These are phyloP conservation scores for Malus hybrid DNA, from an alignment of 331 rosid species.

Conservation along the genomic window DNA sequence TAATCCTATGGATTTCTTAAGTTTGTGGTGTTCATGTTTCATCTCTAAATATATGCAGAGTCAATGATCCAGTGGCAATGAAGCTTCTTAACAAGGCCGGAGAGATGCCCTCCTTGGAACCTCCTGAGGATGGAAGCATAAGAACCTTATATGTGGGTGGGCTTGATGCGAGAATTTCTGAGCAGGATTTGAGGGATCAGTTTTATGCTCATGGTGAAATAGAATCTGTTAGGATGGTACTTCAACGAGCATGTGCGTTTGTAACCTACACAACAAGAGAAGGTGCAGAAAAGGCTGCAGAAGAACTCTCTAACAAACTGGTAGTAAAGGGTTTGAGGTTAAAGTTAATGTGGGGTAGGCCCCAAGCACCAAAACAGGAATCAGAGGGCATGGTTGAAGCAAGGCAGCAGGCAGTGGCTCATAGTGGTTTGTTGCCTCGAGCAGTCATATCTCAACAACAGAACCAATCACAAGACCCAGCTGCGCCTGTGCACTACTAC, in stretches of 20 bases:
- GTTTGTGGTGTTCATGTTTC: background rate
- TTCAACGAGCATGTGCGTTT: conserved; percentile 89
- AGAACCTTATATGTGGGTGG: conserved; percentile 91
- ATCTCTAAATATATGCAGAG: conserved; percentile 38
- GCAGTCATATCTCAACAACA: conserved; percentile 97
- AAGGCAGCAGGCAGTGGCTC: conserved; percentile 71
- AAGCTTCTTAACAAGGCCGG: conserved; percentile 98
- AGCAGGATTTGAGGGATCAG: conserved; percentile 88
- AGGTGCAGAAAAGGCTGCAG: conserved; percentile 94
- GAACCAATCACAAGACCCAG: conserved; percentile 52
- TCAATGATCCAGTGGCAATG: conserved; percentile 92
- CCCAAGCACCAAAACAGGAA: conserved; percentile 77
- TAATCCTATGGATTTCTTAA: background rate
- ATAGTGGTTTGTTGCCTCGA: conserved; percentile 81
- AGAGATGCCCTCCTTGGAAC: conserved; percentile 86
- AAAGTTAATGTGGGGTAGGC: conserved; percentile 98
- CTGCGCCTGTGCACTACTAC: conserved; percentile 52
- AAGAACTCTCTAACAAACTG: conserved; percentile 83
- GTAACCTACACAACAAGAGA: conserved; percentile 89
- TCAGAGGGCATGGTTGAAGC: conserved; percentile 67
- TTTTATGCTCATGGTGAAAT: conserved; percentile 97
- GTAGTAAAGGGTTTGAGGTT: conserved; percentile 86
- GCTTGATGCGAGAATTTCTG: conserved; percentile 88
- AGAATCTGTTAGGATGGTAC: conserved; percentile 89
- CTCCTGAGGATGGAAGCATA: conserved; percentile 92